Evolutionary conservation across 2,329 filamentous ascomycete species (phyloP).

Genomic region (Huntiella abstrusa): DNA sequence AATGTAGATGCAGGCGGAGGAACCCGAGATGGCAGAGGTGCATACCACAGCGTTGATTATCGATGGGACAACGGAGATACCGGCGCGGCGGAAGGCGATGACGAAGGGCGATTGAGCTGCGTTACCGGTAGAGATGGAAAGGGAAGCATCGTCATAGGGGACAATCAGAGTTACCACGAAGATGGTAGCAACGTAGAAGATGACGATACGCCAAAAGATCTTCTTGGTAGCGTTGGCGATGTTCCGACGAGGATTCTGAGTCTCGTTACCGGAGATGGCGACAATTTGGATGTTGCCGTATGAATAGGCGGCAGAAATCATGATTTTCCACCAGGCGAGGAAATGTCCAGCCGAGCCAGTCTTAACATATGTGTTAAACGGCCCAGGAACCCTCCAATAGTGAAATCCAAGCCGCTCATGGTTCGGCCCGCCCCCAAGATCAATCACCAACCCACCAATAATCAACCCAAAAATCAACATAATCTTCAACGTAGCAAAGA

Average conservation of each 20-base stretch:
- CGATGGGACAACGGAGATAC: constrained; percentile 13
- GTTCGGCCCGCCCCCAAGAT: constrained; percentile 22
- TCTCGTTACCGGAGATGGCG: constrained; percentile 14
- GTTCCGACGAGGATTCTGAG: constrained; percentile 14
- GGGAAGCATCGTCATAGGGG: constrained; percentile 13
- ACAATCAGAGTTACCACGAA: constrained; percentile 15
- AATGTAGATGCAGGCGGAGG: constrained; percentile 17
- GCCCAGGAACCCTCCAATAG: constrained; percentile 26
- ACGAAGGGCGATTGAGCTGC: constrained; percentile 15
- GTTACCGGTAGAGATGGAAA: constrained; percentile 6
- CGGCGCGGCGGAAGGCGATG: constrained; percentile 13
- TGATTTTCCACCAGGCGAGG: constrained; percentile 22
- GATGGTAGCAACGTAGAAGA: constrained; percentile 15
- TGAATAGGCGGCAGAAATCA: constrained; percentile 22
- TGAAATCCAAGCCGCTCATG: constrained; percentile 23
- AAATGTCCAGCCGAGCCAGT: constrained; percentile 20
- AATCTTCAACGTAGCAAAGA: constrained; percentile 27
- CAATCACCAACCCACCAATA: constrained; percentile 20
- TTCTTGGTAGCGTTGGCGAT: constrained; percentile 15
- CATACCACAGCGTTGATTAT: constrained; percentile 15
- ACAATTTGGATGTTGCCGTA: constrained; percentile 17
- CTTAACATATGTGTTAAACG: constrained; percentile 21
- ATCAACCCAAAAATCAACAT: constrained; percentile 24
- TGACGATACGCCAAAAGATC: constrained; percentile 15
- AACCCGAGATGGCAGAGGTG: constrained; percentile 13